Conservation (phyloP, 345 rosid genomes). For the Brassica incana region DNA sequence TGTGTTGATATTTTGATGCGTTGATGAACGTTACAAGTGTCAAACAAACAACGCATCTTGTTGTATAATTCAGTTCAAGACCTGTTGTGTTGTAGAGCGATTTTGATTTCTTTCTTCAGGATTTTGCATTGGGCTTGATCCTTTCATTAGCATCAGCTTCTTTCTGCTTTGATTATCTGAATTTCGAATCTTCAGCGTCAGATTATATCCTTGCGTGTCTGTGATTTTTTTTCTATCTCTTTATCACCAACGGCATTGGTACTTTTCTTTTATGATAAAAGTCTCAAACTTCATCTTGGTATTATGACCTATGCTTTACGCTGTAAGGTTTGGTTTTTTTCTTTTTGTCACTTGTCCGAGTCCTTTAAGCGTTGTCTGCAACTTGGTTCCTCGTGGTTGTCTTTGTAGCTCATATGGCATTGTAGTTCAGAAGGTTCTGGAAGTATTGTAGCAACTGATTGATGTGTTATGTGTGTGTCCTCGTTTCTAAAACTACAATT, state of each 20-base stretch:
- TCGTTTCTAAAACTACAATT: not conserved
- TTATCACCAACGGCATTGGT: not conserved
- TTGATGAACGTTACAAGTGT: conserved; percentile 25
- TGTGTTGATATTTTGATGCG: not conserved
- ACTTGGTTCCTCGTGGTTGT: not conserved
- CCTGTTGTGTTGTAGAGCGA: not conserved
- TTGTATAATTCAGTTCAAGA: conserved; percentile 4
- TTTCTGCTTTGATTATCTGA: not conserved
- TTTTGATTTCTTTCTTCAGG: conserved; percentile 3
- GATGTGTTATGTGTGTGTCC: not conserved
- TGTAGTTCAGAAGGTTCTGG: not conserved
- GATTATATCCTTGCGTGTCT: not conserved
- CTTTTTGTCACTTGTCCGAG: not conserved
- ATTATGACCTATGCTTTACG: not conserved
- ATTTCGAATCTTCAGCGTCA: not conserved
- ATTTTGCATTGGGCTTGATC: not conserved
- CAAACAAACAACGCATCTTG: conserved; percentile 15
- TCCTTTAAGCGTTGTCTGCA: too few species aligned
- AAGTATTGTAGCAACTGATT: conserved; percentile 2
- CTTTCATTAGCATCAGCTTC: not conserved
- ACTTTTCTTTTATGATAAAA: too few species aligned
- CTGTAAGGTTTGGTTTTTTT: not conserved
- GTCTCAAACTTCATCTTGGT: too few species aligned
- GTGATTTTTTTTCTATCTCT: not conserved
- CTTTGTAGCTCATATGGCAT: not conserved